Conservation (phyloP, 2,329 filamentous ascomycete genomes). For the Colletotrichum sp. region DNA sequence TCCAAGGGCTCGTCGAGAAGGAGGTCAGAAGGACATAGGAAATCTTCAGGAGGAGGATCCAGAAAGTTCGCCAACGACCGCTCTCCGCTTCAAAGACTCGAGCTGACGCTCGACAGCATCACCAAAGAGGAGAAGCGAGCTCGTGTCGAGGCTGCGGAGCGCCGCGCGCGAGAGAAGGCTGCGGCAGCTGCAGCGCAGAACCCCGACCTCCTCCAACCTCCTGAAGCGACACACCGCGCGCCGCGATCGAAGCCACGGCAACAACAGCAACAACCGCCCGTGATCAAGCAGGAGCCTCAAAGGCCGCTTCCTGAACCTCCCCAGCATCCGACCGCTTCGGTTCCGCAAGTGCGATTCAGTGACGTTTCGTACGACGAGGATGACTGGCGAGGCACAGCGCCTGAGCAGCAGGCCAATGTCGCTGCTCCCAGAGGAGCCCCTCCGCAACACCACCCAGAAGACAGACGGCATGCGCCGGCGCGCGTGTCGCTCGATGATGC, state of each 20-base stretch:
- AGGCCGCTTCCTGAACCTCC: conserved; percentile 8
- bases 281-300: conserved; percentile 27
- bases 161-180: conserved; percentile 68
- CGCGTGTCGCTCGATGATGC: conserved; percentile 22
- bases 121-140: conserved; percentile 96
- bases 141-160: conserved; percentile 81
- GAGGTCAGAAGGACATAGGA: conserved; percentile 33
- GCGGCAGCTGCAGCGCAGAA: conserved; percentile 35
- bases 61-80: conserved; percentile 77
- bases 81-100: conserved; percentile 91
- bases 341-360: conserved; percentile 13
- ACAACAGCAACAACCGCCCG: conserved; percentile 22
- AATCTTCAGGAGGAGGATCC: conserved; percentile 42
- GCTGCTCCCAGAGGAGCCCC: conserved; percentile 27
- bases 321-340: not conserved
- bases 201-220: conserved; percentile 24
- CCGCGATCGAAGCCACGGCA: conserved; percentile 24
- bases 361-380: not conserved
- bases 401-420: conserved; percentile 25
- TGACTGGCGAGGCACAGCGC: not conserved
- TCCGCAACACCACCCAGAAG: conserved; percentile 35
- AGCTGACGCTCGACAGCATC: conserved; percentile 88
- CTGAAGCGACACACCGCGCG: conserved; percentile 25
- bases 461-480: conserved; percentile 27
- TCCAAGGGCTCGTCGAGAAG: conserved; percentile 2